These are phyloP conservation scores for Globisporangium mamillatum DNA, from an alignment of 352 stramenopile genomes.

Conservation along the genomic window DNA sequence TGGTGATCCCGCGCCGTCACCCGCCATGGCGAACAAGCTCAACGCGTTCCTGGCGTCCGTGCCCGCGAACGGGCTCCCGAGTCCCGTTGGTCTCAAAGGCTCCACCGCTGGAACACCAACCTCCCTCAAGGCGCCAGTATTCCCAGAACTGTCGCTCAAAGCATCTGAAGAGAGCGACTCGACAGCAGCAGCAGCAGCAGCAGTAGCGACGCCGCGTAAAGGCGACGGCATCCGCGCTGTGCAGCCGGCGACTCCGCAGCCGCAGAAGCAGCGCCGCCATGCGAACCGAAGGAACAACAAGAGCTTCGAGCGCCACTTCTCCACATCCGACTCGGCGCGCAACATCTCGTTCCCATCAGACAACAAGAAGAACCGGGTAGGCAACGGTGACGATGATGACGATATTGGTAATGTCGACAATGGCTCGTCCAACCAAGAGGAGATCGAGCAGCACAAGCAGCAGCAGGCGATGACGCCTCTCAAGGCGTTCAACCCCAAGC, in stretches of 20 bases:
- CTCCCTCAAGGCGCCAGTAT: constrained; percentile 9
- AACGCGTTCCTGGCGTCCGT: constrained; percentile 75
- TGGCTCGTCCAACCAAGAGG: constrained; percentile 31
- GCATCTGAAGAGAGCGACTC: neutral
- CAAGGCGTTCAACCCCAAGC: constrained; percentile 19
- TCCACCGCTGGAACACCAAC: neutral
- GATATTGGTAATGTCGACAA: constrained; percentile 20
- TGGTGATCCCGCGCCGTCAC: neutral
- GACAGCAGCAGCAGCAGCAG: neutral
- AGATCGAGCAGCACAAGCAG: constrained; percentile 14
- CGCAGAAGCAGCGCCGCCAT: constrained; percentile 30
- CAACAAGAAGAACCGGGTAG: constrained; percentile 25
- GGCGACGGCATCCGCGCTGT: constrained; percentile 5
- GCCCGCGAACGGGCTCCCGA: constrained; percentile 51
- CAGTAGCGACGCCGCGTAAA: neutral
- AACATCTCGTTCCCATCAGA: constrained; percentile 18
- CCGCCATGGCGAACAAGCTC: constrained; percentile 60
- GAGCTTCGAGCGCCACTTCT: constrained; percentile 26
- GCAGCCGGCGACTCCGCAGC: constrained; percentile 48
- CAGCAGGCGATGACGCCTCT: constrained; percentile 7
- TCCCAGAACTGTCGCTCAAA: constrained; percentile 33
- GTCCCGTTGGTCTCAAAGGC: constrained; percentile 20
- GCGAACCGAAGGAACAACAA: constrained; percentile 21
- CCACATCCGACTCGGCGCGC: constrained; percentile 20
- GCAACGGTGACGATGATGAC: constrained; percentile 7